Conservation (phyloP, 768 basidiomycete genomes). For the Leccinum longicurvipes region DNA sequence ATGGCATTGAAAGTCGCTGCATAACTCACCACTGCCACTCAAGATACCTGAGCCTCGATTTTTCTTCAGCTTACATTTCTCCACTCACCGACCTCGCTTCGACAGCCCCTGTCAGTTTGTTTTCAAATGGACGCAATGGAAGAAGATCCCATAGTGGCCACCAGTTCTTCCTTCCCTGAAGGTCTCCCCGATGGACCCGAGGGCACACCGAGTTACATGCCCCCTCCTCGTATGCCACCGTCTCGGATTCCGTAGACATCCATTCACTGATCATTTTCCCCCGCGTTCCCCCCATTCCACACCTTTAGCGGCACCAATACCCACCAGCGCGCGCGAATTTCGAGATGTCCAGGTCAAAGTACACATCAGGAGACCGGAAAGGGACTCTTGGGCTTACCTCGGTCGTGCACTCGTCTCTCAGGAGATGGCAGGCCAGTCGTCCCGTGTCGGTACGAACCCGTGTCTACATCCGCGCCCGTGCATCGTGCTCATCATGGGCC, state of each 20-base stretch:
- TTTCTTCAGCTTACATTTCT: slow-evolving; percentile 4
- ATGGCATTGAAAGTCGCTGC: slow-evolving; percentile 4
- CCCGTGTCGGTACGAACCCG: slow-evolving; percentile 66
- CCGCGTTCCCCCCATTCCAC: neutral
- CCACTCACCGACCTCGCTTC: neutral
- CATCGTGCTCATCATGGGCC: slow-evolving; percentile 7
- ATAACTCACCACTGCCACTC: slow-evolving; percentile 19
- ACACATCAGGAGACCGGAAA: slow-evolving; percentile 75
- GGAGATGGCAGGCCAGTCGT: slow-evolving; percentile 71
- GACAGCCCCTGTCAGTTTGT: neutral
- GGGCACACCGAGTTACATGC: slow-evolving; percentile 11
- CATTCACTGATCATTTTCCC: slow-evolving; percentile 10
- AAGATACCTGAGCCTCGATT: slow-evolving; percentile 19
- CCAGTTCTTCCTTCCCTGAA: slow-evolving; percentile 20
- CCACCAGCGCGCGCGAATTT: slow-evolving; percentile 48
- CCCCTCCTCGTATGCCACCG: slow-evolving; percentile 20
- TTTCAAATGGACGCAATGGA: slow-evolving; percentile 34
- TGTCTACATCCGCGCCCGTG: neutral
- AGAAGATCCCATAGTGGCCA: slow-evolving; percentile 29
- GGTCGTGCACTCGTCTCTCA: slow-evolving; percentile 76
- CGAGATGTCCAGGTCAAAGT: slow-evolving; percentile 83
- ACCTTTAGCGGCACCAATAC: slow-evolving; percentile 21
- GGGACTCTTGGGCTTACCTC: slow-evolving; percentile 78
- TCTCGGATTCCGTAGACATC: neutral
- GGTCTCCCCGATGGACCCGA: slow-evolving; percentile 16